A percentile compares a stretch with the other conserved stretches of the same genome.
These are phyloP conservation scores for Neurospora tetrasperma DNA, from an alignment of 495 filamentous ascomycete species.

Conservation along the genomic window DNA sequence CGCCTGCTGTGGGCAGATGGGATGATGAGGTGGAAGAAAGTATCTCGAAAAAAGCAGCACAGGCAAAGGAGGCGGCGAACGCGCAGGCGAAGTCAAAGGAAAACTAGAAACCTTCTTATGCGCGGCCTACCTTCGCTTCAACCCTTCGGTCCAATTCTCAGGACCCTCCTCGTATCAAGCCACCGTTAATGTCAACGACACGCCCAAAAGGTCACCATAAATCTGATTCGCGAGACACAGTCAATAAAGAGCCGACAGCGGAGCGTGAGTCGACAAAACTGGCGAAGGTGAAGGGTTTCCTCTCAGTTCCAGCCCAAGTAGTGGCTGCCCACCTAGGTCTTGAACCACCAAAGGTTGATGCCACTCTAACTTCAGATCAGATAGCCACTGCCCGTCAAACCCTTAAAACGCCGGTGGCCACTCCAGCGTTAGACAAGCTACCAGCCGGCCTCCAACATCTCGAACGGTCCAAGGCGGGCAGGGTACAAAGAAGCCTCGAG, in stretches of 20 bases:
- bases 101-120: background rate
- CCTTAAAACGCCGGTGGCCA: background rate
- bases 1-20: constrained; percentile 32
- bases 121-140: background rate
- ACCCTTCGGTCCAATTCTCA: background rate
- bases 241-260: background rate
- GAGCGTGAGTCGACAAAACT: background rate
- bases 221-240: background rate
- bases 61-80: constrained; percentile 1
- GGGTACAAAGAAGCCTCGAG: background rate
- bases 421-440: background rate
- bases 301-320: background rate
- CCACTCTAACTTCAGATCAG: background rate
- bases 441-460: background rate
- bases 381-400: background rate
- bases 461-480: background rate
- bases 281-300: background rate
- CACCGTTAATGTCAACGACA: background rate
- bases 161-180: background rate
- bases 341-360: background rate
- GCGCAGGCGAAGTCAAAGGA: background rate
- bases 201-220: background rate
- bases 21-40: constrained; percentile 33
- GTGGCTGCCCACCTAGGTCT: background rate
- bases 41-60: background rate